Conservation (phyloP, 73 alveolate species). For the Paramecium bursaria region DNA sequence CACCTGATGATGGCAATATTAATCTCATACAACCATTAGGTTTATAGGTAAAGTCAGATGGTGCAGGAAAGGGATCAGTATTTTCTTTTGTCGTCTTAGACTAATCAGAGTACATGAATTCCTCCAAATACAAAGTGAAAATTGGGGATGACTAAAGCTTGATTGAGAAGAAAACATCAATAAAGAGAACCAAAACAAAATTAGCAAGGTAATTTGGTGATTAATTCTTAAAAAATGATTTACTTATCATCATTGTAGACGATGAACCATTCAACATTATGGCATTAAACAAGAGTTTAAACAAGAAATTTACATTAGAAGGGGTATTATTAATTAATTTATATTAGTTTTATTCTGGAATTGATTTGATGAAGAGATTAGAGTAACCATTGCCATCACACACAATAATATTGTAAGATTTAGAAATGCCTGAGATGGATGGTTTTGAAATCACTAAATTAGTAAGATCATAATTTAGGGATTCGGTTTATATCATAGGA, state of each 20-base stretch:
- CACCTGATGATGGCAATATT: slow-evolving; percentile 45
- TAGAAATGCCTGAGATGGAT: not conserved
- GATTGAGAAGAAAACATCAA: not conserved
- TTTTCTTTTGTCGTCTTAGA: not conserved
- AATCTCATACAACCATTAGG: not conserved
- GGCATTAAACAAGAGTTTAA: not conserved
- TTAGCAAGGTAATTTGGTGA: not conserved
- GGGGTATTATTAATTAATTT: not conserved
- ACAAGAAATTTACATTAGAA: not conserved
- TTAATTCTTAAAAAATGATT: not conserved
- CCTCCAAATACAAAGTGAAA: not conserved
- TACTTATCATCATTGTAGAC: not conserved
- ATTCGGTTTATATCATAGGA: not conserved
- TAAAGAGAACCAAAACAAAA: not conserved
- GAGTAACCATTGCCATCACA: not conserved
- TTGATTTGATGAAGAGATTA: not conserved
- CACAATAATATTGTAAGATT: not conserved
- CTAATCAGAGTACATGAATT: not conserved
- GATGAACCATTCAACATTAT: not conserved
- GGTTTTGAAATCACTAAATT: not conserved
- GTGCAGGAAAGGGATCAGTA: not conserved
- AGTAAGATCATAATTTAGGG: not conserved
- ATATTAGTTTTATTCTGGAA: not conserved
- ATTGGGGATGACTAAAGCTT: not conserved
- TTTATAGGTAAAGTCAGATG: not conserved